Percentiles rank a stretch among this genome's conserved stretches.
Evolutionary conservation across 441 rosid genomes (phyloP).

Genomic region (Rhodomyrtus psidioides): DNA sequence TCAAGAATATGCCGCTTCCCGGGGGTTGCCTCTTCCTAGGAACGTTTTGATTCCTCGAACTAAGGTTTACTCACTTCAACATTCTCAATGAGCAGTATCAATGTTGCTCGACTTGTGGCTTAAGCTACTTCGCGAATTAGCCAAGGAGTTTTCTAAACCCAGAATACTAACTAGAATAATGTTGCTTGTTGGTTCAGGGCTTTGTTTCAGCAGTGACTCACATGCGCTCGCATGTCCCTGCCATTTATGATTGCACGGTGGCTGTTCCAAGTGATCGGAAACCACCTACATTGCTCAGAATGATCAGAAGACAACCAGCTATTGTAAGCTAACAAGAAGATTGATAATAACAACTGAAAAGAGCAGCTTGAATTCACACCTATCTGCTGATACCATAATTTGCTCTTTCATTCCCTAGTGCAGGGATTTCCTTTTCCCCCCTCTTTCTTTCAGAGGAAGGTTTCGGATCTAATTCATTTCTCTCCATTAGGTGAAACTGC

Average conservation of each 20-base stretch:
- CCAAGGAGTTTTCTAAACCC: not conserved
- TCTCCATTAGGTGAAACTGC: constrained; percentile 3
- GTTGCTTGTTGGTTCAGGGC: not conserved
- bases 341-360: not conserved
- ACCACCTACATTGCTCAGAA: constrained; percentile 1
- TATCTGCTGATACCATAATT: not conserved
- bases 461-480: not conserved
- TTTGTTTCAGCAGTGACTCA: constrained; percentile 9
- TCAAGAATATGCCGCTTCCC: constrained; percentile 6
- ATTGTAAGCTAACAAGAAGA: not conserved
- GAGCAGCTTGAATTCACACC: not conserved
- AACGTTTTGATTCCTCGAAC: constrained; percentile 14
- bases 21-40: constrained; percentile 10
- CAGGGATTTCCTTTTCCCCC: not conserved
- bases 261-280: not conserved
- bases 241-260: constrained; percentile 10
- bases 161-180: not conserved
- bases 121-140: not conserved
- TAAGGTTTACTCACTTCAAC: not conserved
- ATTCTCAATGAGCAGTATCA: not conserved
- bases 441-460: not conserved
- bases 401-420: not conserved
- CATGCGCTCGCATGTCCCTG: constrained; percentile 5
- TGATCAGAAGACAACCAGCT: not conserved
- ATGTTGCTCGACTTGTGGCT: not conserved